Conservation (phyloP, 2,329 filamentous ascomycete species). For the Davidsoniella neocaledoniae region DNA sequence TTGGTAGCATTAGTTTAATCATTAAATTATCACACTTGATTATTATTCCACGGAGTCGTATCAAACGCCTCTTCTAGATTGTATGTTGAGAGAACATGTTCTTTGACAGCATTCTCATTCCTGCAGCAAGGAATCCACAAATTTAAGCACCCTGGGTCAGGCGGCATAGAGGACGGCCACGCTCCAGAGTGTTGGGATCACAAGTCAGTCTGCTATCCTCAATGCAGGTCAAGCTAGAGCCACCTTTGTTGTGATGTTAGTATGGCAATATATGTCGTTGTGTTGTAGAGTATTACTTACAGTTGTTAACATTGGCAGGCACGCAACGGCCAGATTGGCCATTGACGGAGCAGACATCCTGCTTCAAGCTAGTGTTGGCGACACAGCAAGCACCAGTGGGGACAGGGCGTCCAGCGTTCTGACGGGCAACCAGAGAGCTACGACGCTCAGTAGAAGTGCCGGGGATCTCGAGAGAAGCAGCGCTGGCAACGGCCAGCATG, state of each 20-base stretch:
- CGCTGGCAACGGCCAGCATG: slow-evolving; percentile 16
- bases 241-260: slow-evolving; percentile 14
- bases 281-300: slow-evolving; percentile 15
- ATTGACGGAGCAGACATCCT: slow-evolving; percentile 21
- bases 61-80: no score
- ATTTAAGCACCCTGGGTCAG: slow-evolving; percentile 10
- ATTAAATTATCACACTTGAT: no score
- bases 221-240: slow-evolving; percentile 17
- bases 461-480: slow-evolving; percentile 3
- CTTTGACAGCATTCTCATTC: no score
- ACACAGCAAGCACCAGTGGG: slow-evolving; percentile 22
- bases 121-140: no score
- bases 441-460: slow-evolving; percentile 15
- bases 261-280: not conserved
- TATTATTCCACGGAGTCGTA: no score
- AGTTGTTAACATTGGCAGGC: slow-evolving; percentile 20
- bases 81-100: no score
- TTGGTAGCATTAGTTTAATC: no score
- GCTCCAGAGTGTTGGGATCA: slow-evolving; percentile 17
- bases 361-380: slow-evolving; percentile 21
- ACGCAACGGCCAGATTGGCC: slow-evolving; percentile 21
- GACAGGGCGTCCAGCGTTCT: slow-evolving; percentile 21
- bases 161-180: slow-evolving; percentile 19
- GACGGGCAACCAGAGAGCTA: slow-evolving; percentile 16
- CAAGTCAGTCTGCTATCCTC: slow-evolving; percentile 17